These are phyloP conservation scores for Spinacia oleracea DNA, from an alignment of 179 eudicot species.

Conservation along the genomic window DNA sequence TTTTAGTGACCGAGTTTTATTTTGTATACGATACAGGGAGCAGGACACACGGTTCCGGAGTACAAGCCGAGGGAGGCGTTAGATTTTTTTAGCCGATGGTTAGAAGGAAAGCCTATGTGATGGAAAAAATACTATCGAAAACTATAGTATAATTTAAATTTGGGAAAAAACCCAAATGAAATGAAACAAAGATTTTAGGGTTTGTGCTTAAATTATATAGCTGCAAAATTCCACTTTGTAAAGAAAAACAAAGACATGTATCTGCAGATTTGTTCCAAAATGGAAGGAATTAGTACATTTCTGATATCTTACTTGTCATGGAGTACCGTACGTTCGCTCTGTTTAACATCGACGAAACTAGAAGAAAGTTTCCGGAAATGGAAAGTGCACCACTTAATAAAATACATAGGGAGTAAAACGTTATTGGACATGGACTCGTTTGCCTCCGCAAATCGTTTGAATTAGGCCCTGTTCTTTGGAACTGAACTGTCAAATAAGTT, in stretches of 20 bases:
- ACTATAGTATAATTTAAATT: background rate
- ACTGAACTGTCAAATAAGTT: too few species aligned
- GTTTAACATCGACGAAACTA: background rate
- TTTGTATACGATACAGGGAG: conserved; percentile 36
- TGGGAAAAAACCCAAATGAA: background rate
- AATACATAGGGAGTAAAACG: too few species aligned
- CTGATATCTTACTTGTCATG: background rate
- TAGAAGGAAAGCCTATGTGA: conserved; percentile 34
- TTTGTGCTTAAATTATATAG: conserved; percentile 2
- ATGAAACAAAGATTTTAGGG: conserved; percentile 11
- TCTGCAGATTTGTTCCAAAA: conserved; percentile 2
- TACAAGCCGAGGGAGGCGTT: conserved; percentile 44
- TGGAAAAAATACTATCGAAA: background rate
- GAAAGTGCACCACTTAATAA: too few species aligned
- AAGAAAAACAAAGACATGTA: background rate
- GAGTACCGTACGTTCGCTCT: background rate
- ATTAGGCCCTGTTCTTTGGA: too few species aligned
- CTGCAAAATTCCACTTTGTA: conserved; percentile 4
- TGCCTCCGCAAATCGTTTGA: too few species aligned
- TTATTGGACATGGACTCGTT: too few species aligned
- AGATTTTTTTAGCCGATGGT: conserved; percentile 42
- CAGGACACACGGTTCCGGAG: conserved; percentile 48
- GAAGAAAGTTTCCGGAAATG: too few species aligned
- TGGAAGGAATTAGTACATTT: background rate
- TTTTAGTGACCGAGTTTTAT: background rate